Conservation (phyloP, 225 moss, liverwort and hornwort genomes). For the Asterella californica region DNA sequence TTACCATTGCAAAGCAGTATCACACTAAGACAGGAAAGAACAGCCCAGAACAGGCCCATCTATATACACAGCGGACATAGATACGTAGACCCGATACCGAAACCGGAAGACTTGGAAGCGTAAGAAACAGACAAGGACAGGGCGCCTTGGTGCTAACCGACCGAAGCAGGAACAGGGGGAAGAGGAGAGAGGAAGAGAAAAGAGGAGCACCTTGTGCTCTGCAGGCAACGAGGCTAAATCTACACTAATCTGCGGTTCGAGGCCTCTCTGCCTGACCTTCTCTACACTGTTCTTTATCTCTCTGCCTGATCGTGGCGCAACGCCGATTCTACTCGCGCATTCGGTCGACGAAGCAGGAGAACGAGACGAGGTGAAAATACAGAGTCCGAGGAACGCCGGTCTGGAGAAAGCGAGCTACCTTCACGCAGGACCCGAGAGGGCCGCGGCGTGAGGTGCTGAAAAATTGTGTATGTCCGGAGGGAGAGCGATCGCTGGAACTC, state of each 20-base stretch:
- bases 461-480: neutral
- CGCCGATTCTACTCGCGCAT: neutral
- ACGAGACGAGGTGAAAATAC: neutral
- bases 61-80: no score
- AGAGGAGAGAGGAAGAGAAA: neutral
- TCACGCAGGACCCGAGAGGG: constrained; percentile 24
- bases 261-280: neutral
- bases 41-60: no score
- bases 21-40: neutral
- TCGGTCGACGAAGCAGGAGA: neutral
- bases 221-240: neutral
- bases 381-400: neutral
- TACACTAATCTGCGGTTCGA: neutral
- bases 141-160: neutral
- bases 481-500: neutral
- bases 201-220: neutral
- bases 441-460: constrained; percentile 23
- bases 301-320: neutral
- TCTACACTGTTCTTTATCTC: neutral
- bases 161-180: neutral
- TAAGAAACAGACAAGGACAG: neutral
- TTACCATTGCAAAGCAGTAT: neutral
- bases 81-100: no score
- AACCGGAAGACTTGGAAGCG: no score
- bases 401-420: constrained; percentile 14